phyloP scores from a whole-genome alignment of 2,329 filamentous ascomycete genomes.

The Hypoxylon sp. region DNA sequence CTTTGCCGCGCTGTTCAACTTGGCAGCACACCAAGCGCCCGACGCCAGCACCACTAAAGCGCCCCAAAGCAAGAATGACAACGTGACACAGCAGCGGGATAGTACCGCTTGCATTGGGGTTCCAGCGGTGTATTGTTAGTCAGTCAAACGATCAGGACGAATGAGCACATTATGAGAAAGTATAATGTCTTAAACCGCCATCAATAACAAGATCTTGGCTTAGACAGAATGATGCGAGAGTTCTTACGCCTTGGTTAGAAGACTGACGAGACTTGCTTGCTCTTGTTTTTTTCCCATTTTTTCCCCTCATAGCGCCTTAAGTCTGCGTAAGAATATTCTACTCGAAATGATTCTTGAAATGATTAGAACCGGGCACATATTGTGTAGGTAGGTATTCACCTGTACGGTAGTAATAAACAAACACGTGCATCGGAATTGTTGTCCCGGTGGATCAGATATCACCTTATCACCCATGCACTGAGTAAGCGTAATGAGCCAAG shows the following conservation, averaged over 20 bases:
- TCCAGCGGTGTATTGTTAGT: not conserved
- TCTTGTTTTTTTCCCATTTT: too few relatives aligned
- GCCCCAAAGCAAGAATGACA: slow-evolving; percentile 16
- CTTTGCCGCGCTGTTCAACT: slow-evolving; percentile 9
- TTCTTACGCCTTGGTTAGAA: not conserved
- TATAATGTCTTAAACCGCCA: not conserved
- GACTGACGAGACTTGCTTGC: too few relatives aligned
- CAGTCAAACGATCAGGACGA: slow-evolving; percentile 1
- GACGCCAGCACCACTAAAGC: not conserved
- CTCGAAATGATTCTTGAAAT: not conserved
- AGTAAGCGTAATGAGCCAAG: slow-evolving; percentile 25
- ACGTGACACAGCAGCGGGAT: slow-evolving; percentile 17
- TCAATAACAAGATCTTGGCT: slow-evolving; percentile 8
- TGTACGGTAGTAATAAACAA: not conserved
- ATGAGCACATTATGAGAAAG: not conserved
- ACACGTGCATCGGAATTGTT: not conserved
- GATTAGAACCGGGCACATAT: not conserved
- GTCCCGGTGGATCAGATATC: slow-evolving; percentile 7
- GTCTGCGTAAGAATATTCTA: not conserved
- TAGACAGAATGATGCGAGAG: not conserved
- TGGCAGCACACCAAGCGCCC: too few relatives aligned
- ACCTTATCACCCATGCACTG: slow-evolving; percentile 14
- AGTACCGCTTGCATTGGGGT: not conserved
- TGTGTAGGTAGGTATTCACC: not conserved
- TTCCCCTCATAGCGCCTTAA: too few relatives aligned